These are phyloP conservation scores for Penicillium brasilianum DNA, from an alignment of 2,329 filamentous ascomycete genomes.

Conservation along the genomic window DNA sequence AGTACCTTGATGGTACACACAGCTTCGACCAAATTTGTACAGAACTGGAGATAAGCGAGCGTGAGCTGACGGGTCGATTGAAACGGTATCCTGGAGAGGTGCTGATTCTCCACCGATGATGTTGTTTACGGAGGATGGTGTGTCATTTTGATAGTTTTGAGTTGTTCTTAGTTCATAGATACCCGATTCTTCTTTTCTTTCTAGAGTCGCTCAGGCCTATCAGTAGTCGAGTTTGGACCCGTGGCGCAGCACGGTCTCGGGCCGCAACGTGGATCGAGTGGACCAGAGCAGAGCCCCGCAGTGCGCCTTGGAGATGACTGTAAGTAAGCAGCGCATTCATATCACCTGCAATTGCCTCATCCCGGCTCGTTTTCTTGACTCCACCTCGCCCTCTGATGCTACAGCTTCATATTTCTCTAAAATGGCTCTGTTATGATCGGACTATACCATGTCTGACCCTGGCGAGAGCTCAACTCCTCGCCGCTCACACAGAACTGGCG, in stretches of 20 bases:
- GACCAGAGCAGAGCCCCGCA: neutral
- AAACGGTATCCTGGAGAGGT: slow-evolving; percentile 52
- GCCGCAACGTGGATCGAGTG: slow-evolving; percentile 1
- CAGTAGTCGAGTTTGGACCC: neutral
- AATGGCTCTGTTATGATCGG: slow-evolving; percentile 12
- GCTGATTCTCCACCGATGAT: slow-evolving; percentile 53
- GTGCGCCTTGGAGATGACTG: no score
- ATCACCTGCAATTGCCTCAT: neutral
- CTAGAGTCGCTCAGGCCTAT: neutral
- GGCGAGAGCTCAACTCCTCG: neutral
- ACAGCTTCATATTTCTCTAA: neutral
- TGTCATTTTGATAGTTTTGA: neutral
- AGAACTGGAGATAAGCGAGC: slow-evolving; percentile 55
- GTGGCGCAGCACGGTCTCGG: neutral
- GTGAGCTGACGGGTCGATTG: slow-evolving; percentile 49
- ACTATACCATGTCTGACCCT: slow-evolving; percentile 27
- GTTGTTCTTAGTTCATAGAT: slow-evolving; percentile 2
- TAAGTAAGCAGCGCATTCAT: neutral
- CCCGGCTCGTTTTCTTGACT: neutral
- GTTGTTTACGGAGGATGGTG: neutral
- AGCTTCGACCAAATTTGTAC: slow-evolving; percentile 59
- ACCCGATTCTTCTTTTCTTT: neutral
- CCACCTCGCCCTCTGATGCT: neutral
- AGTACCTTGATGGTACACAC: slow-evolving; percentile 55
- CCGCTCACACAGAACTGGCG: no score